Evolutionary conservation across 2,329 filamentous ascomycete genomes (phyloP).

Genomic region (Cladosporium velox): DNA sequence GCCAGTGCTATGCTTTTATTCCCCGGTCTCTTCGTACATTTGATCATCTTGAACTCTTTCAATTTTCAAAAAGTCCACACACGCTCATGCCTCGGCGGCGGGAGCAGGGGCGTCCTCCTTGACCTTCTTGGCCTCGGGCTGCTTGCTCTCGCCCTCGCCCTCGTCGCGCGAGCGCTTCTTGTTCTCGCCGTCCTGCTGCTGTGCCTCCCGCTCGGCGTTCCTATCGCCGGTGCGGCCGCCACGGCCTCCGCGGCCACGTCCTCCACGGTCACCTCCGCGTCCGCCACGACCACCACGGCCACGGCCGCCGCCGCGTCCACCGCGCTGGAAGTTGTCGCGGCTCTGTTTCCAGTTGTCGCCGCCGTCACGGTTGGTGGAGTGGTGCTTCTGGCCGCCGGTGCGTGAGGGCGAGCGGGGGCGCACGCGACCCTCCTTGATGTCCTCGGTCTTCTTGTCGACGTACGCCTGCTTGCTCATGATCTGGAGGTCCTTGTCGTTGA

Average conservation of each 20-base stretch:
- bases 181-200: conserved; percentile 19
- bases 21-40: conserved; percentile 7
- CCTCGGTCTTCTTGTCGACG: conserved; percentile 55
- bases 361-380: conserved; percentile 45
- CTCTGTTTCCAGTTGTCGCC: conserved; percentile 33
- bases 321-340: conserved; percentile 25
- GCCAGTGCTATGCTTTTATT: conserved; percentile 21
- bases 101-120: conserved; percentile 24
- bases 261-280: conserved; percentile 31
- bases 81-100: conserved; percentile 16
- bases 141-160: conserved; percentile 20
- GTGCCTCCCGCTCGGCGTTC: conserved; percentile 24
- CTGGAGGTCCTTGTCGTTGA: conserved; percentile 75
- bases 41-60: neutral
- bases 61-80: neutral
- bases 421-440: conserved; percentile 47
- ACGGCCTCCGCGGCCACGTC: conserved; percentile 29
- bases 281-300: conserved; percentile 21
- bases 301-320: conserved; percentile 30
- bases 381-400: conserved; percentile 26
- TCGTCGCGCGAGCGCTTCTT: conserved; percentile 17
- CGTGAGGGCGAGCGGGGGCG: conserved; percentile 37
- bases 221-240: conserved; percentile 24
- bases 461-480: conserved; percentile 90
- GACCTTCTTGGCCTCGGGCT: conserved; percentile 26